Conservation (phyloP, 2,329 filamentous ascomycete genomes). For the Chaetoscypha palmicola region DNA sequence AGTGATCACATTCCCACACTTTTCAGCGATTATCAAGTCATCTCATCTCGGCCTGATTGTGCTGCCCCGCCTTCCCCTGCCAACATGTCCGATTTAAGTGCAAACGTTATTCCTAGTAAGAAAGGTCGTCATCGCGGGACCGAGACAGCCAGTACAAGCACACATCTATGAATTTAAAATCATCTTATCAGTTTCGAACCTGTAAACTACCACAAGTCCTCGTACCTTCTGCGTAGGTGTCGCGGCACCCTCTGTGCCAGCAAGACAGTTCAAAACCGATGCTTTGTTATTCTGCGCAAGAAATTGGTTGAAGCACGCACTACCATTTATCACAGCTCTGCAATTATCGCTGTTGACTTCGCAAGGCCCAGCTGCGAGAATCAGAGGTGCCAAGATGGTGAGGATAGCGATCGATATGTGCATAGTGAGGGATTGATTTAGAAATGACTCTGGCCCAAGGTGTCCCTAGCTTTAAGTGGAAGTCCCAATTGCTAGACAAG, state of each 20-base stretch:
- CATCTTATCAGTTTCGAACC: neutral
- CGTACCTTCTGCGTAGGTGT: conserved; percentile 17
- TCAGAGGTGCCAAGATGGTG: conserved; percentile 1
- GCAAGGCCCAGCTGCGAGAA: conserved; percentile 9
- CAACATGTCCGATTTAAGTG: too few species aligned
- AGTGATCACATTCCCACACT: too few species aligned
- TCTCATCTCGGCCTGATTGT: too few species aligned
- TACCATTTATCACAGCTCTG: conserved; percentile 17
- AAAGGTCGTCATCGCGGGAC: conserved; percentile 8
- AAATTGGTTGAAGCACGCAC: conserved; percentile 18
- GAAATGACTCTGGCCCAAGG: too few species aligned
- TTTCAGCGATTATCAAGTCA: too few species aligned
- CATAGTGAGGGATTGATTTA: conserved; percentile 1
- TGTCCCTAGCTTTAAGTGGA: too few species aligned
- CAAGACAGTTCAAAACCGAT: conserved; percentile 14
- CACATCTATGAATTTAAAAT: conserved; percentile 9
- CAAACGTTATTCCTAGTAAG: conserved; percentile 11
- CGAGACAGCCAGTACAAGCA: conserved; percentile 9
- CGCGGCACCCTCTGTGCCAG: conserved; percentile 13
- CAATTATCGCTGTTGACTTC: conserved; percentile 13
- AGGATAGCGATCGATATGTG: conserved; percentile 4
- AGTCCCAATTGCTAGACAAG: too few species aligned
- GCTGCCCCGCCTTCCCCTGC: too few species aligned
- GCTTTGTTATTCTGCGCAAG: conserved; percentile 9
- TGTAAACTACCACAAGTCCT: neutral